Evolutionary conservation across 371 early-diverging fungal species (phyloP).

Genomic region (Mortierella sp.): DNA sequence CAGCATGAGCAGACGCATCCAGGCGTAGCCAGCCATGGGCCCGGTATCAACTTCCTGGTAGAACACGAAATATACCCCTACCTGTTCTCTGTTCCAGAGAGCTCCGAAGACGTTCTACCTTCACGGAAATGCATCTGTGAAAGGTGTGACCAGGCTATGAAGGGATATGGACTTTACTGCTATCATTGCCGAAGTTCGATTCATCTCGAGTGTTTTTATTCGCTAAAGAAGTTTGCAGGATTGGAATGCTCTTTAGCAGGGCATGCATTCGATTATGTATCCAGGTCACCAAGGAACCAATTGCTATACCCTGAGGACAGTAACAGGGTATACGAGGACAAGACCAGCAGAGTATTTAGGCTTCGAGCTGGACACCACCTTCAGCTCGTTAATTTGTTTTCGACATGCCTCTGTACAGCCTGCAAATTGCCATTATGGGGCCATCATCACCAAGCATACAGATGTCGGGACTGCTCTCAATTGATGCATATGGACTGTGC

Average conservation of each 20-base stretch:
- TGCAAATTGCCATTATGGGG: slow-evolving; percentile 70
- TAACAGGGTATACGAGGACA: slow-evolving; percentile 3
- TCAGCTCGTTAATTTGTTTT: slow-evolving; percentile 64
- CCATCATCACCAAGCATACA: slow-evolving; percentile 63
- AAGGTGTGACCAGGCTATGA: slow-evolving; percentile 60
- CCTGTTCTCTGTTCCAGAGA: slow-evolving; percentile 21
- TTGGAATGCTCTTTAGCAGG: slow-evolving; percentile 32
- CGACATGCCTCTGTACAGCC: slow-evolving; percentile 61
- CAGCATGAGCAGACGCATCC: neutral
- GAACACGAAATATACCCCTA: slow-evolving; percentile 51
- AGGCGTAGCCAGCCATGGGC: neutral
- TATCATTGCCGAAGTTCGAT: slow-evolving; percentile 60
- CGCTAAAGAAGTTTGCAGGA: slow-evolving; percentile 31
- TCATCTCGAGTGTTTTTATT: slow-evolving; percentile 48
- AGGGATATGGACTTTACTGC: slow-evolving; percentile 64
- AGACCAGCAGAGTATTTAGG: slow-evolving; percentile 14
- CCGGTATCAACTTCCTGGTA: slow-evolving; percentile 27
- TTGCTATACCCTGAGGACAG: slow-evolving; percentile 28
- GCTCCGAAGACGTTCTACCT: slow-evolving; percentile 7
- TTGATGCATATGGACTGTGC: slow-evolving; percentile 63
- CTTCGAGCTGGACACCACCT: slow-evolving; percentile 58
- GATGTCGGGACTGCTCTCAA: slow-evolving; percentile 60
- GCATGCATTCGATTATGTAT: slow-evolving; percentile 22
- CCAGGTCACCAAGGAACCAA: slow-evolving; percentile 22
- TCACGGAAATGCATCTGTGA: slow-evolving; percentile 52